Evolutionary conservation across 2,329 filamentous ascomycete species (phyloP), one percentile per base, ranked within the genome.

Genomic region (Talaromyces albobiverticillius): DNA sequence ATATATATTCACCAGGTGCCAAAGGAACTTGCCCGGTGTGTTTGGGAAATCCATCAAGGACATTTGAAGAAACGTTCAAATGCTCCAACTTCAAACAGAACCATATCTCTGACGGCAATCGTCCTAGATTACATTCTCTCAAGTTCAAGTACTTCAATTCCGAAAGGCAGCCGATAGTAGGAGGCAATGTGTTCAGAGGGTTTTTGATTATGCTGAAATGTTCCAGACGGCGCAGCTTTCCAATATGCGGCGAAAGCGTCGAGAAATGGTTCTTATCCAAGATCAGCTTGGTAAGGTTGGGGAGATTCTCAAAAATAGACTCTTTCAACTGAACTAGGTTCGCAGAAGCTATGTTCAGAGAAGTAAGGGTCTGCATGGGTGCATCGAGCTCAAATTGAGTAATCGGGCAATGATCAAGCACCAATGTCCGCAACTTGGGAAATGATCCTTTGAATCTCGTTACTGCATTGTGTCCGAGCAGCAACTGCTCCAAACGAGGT

Each of bases 221-320:
- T 66, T 97, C 92, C 26, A 99, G 77, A 61, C 85, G 89, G 59
- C 83, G 84, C 42, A 99, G 76, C 59, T 87, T 89, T 14, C 93
- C 92, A 56, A 99, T 89, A 57, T 95, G 87, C 52, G 84, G 81
- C 0, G 93, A 94, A 22, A 99, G 76, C 1, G 90, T 93, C 0
- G 94, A 91, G 63, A 99, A 95, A 68, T 96, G 95, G 65, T 99
- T 99, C 68, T 90, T 92, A 73, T 96, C 93, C 51, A 99, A 79
- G 16, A 93, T 87, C 20, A 99, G 80, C 63, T 92, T 91, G 55
- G 93, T 90, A 42, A 99, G 73, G 62, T 91, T 94, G 8, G 88
- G 82, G 74, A 97, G 86, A 66, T 93, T 91, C 61, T 88, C 86
- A 67, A 96, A 97, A 13, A 93, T 82, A 43, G 89, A 86, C 67